A percentile compares a stretch with the other conserved stretches of the same genome.
Evolutionary conservation across 1,139 yeast genomes (phyloP).

Genomic region (Geotrichum bryndzae): DNA sequence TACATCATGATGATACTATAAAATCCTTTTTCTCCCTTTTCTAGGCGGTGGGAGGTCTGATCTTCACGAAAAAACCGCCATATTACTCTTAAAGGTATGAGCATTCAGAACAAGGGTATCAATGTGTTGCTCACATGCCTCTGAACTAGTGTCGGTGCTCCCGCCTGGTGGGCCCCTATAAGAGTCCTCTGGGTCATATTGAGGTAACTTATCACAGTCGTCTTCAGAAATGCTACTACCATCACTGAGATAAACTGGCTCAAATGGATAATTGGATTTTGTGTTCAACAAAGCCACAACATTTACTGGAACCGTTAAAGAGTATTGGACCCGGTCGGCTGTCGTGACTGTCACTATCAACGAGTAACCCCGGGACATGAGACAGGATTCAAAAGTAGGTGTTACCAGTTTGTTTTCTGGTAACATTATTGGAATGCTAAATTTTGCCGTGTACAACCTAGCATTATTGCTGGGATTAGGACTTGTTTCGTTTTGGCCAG

Average conservation of each 20-base stretch:
- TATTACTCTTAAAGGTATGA: neutral
- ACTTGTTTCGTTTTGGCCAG: neutral
- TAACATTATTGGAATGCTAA: neutral
- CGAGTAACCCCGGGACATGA: neutral
- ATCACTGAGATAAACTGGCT: neutral
- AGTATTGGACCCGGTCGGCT: neutral
- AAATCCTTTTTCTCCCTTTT: neutral
- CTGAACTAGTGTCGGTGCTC: neutral
- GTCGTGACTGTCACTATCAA: neutral
- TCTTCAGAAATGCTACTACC: neutral
- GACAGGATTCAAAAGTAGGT: neutral
- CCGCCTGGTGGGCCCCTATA: neutral
- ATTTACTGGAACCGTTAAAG: neutral
- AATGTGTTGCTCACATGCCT: neutral
- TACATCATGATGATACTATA: neutral
- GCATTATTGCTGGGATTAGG: neutral
- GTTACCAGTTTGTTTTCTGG: neutral
- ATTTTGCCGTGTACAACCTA: neutral
- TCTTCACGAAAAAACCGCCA: neutral
- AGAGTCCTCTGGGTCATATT: neutral
- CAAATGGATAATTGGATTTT: neutral
- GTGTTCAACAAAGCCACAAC: neutral
- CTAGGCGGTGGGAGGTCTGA: neutral
- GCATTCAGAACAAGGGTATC: neutral
- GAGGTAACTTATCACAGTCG: neutral